These are phyloP conservation scores for Pseudozyma sp. DNA, from an alignment of 1,284 basidiomycete genomes.

Conservation along the genomic window DNA sequence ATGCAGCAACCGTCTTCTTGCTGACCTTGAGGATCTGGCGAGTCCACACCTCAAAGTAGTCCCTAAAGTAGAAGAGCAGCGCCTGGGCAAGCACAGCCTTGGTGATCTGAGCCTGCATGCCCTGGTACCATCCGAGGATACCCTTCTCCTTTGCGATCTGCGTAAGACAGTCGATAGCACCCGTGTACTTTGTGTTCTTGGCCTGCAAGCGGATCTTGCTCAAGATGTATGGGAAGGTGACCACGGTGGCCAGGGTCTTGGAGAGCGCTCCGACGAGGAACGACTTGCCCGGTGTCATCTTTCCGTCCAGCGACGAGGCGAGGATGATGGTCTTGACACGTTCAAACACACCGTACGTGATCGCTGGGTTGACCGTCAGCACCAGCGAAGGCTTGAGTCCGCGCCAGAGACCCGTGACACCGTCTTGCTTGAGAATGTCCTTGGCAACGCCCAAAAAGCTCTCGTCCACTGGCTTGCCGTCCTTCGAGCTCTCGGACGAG, in stretches of 20 bases:
- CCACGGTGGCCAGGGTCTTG: constrained; percentile 89
- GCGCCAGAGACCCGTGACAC: constrained; percentile 90
- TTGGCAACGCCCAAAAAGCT: constrained; percentile 80
- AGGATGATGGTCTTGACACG: constrained; percentile 76
- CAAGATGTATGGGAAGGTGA: constrained; percentile 76
- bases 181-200: constrained; percentile 72
- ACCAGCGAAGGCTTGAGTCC: constrained; percentile 92
- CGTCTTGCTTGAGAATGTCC: constrained; percentile 92
- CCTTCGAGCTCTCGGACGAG: constrained; percentile 32
- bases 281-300: constrained; percentile 81
- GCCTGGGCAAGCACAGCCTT: constrained; percentile 88
- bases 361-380: constrained; percentile 92
- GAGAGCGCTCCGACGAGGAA: constrained; percentile 92
- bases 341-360: constrained; percentile 97
- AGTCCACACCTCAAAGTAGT: constrained; percentile 68
- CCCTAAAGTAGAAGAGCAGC: constrained; percentile 66
- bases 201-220: constrained; percentile 98
- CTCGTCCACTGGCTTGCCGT: constrained; percentile 69
- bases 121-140: constrained; percentile 86
- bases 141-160: constrained; percentile 77
- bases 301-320: constrained; percentile 73
- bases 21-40: constrained; percentile 55
- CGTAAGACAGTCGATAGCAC: constrained; percentile 81
- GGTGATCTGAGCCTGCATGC: constrained; percentile 89
- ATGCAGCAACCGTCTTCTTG: constrained; percentile 32